Base-by-base conservation (phyloP, 2,329 filamentous ascomycete species). In the Byssoonygena ceratinophila region DNA sequence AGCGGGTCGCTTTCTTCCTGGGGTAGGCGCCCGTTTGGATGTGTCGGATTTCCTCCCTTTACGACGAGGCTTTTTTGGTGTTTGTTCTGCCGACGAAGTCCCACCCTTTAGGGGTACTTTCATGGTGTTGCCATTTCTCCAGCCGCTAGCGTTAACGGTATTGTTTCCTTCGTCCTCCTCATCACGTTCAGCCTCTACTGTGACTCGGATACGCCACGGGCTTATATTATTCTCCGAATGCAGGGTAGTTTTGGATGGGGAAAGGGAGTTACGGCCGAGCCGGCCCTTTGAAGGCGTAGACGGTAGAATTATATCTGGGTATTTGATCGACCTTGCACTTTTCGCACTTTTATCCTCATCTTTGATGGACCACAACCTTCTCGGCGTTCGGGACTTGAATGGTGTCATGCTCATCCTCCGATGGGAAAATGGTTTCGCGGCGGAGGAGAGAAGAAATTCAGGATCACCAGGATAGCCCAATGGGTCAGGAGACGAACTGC, bases 171-270 rank as follows among this genome's bases (percentile, higher is more conserved):
- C 70, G 50, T 74, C 66, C 29, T 68, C 68, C 34, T 72, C 70
- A 49, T 74, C 64, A 22, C 60, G 70, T 40, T 71, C 71, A 18
- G 72, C 72, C 59, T 74, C 71, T 32, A 74, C 66, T 0, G 72
- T 74, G 22, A 74, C 71, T 41, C 70, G 66, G 53, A 74, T 74
- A 52, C 71, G 68, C 72, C 72, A 74, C 25, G 72, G 72, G 57
- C 71, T 74, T 12, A 69, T 59, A 60, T 71, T 71, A 6, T 65
- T 67, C 7, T 69, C 68, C 9, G 62, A 59, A 40, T 63, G 63
- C 1, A 60, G 53, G 43, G 54, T 54, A 11, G 54, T 55, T 40
- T 70, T 71, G n/a, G 67, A 63, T 11, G 69, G 69, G 12, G 69
- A 71, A 31, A 65, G 49, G 16, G 51, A 54, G 37, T 37, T 53